Percentiles rank a stretch among this genome's conserved stretches.
Evolutionary conservation across 1,284 basidiomycete species (phyloP).

Genomic region (Retiboletus fuscus): DNA sequence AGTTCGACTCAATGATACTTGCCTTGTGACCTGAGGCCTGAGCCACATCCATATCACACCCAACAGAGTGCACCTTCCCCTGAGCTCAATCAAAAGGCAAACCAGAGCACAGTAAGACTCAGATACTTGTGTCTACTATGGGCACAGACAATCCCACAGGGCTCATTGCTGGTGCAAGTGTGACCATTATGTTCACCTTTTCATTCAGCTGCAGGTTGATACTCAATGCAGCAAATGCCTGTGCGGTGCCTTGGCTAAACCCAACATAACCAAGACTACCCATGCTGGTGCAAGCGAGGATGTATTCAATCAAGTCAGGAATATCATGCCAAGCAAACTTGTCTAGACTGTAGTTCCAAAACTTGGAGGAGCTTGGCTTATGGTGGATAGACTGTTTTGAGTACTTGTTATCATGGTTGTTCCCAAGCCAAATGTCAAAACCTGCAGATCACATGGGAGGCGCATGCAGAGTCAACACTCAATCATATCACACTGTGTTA

Average conservation of each 20-base stretch:
- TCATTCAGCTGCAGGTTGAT: slow-evolving; percentile 82
- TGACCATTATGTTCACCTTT: slow-evolving; percentile 83
- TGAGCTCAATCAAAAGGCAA: too few species aligned
- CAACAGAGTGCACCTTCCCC: too few species aligned
- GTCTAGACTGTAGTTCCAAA: slow-evolving; percentile 86
- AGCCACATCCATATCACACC: too few species aligned
- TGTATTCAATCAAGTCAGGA: slow-evolving; percentile 82
- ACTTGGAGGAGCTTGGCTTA: slow-evolving; percentile 71
- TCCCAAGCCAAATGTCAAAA: slow-evolving; percentile 84
- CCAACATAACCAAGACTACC: slow-evolving; percentile 80
- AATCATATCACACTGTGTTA: neutral
- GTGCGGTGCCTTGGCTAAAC: slow-evolving; percentile 86
- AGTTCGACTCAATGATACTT: too few species aligned
- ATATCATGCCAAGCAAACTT: slow-evolving; percentile 90
- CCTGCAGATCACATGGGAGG: slow-evolving; percentile 43
- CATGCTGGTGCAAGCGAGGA: slow-evolving; percentile 74
- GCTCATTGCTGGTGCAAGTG: slow-evolving; percentile 83
- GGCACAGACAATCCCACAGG: slow-evolving; percentile 78
- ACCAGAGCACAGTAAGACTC: too few species aligned
- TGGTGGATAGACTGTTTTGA: slow-evolving; percentile 81
- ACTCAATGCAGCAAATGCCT: slow-evolving; percentile 85
- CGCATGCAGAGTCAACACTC: slow-evolving; percentile 5
- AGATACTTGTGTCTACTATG: slow-evolving; percentile 69
- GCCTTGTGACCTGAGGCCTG: too few species aligned
- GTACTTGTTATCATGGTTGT: slow-evolving; percentile 84